A percentile compares a stretch with the other conserved stretches of the same genome.
These are phyloP conservation scores for Pulchroboletus neoregius DNA, from an alignment of 1,284 basidiomycete species.

Conservation along the genomic window DNA sequence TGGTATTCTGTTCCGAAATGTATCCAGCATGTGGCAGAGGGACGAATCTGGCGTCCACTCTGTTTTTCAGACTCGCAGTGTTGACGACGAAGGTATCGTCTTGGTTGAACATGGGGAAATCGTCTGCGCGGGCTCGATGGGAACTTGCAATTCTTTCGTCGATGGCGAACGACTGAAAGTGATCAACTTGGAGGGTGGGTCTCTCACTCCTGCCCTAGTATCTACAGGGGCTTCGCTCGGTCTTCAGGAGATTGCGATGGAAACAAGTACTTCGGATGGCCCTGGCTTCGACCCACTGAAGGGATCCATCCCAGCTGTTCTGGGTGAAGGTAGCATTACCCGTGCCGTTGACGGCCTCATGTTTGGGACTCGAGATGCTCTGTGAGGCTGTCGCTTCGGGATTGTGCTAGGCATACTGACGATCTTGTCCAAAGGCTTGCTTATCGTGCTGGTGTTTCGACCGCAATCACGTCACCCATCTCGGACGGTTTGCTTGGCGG, in stretches of 20 bases:
- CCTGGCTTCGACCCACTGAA: constrained; percentile 49
- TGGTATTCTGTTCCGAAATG: constrained; percentile 43
- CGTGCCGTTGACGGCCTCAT: constrained; percentile 73
- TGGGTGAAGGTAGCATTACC: constrained; percentile 53
- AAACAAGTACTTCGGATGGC: constrained; percentile 68
- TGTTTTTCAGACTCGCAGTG: constrained; percentile 13
- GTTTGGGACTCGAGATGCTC: constrained; percentile 67
- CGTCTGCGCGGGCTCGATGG: constrained; percentile 28
- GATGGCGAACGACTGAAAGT: constrained; percentile 12
- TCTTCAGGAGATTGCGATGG: constrained; percentile 56
- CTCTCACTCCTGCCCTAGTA: constrained; percentile 51
- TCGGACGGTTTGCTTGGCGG: constrained; percentile 59
- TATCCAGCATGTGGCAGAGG: constrained; percentile 30
- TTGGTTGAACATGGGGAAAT: constrained; percentile 34
- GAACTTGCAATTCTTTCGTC: constrained; percentile 19
- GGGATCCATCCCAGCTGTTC: constrained; percentile 41
- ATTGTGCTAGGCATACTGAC: constrained; percentile 1
- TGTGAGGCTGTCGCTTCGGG: constrained; percentile 45
- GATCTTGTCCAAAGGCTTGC: constrained; percentile 43
- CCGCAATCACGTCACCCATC: constrained; percentile 56
- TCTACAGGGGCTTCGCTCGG: constrained; percentile 59
- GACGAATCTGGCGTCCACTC: constrained; percentile 20
- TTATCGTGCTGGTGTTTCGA: constrained; percentile 63
- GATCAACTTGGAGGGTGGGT: constrained; percentile 41
- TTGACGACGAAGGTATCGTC: constrained; percentile 26